A percentile compares a stretch with the other conserved stretches of the same genome.
phyloP scores from a whole-genome alignment of 2,329 filamentous ascomycete species.

The Fusarium sp. region DNA sequence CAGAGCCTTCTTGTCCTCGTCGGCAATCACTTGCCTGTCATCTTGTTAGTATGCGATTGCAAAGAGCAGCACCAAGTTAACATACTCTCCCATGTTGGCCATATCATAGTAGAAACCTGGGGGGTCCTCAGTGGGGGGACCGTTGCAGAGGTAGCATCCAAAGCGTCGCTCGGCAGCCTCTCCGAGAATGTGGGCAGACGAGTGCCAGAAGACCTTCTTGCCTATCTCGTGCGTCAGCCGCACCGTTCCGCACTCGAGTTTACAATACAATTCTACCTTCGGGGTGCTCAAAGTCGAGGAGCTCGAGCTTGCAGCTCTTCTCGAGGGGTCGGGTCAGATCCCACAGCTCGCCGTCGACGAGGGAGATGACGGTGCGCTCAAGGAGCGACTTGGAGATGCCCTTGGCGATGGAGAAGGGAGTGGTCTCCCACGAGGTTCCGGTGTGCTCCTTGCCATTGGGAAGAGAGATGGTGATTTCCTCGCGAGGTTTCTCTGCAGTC shows the following conservation, averaged over 20 bases:
- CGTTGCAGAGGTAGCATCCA: conserved; percentile 92
- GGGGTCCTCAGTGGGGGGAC: conserved; percentile 84
- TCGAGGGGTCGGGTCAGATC: conserved; percentile 93
- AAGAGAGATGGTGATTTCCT: conserved; percentile 80
- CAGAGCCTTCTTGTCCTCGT: conserved; percentile 86
- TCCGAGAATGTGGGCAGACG: conserved; percentile 93
- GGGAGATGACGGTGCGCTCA: conserved; percentile 88
- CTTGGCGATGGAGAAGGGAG: conserved; percentile 81
- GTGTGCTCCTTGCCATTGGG: conserved; percentile 77
- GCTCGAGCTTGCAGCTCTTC: conserved; percentile 84
- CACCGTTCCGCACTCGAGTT: neutral
- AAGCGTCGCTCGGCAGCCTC: conserved; percentile 93
- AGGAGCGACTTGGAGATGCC: conserved; percentile 86
- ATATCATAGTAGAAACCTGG: conserved; percentile 97
- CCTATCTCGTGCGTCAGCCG: conserved; percentile 57
- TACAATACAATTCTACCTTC: conserved; percentile 45
- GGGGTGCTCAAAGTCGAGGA: conserved; percentile 80
- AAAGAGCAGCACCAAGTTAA: neutral
- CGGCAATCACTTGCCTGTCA: conserved; percentile 77
- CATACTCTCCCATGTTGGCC: conserved; percentile 66
- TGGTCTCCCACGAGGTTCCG: conserved; percentile 92
- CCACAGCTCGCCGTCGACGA: conserved; percentile 88
- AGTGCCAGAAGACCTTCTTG: conserved; percentile 98
- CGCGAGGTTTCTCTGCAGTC: conserved; percentile 72
- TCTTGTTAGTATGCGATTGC: conserved; percentile 42